Evolutionary conservation across 495 filamentous ascomycete species (phyloP).

Genomic region (Paragyromitra xinjiangensis): DNA sequence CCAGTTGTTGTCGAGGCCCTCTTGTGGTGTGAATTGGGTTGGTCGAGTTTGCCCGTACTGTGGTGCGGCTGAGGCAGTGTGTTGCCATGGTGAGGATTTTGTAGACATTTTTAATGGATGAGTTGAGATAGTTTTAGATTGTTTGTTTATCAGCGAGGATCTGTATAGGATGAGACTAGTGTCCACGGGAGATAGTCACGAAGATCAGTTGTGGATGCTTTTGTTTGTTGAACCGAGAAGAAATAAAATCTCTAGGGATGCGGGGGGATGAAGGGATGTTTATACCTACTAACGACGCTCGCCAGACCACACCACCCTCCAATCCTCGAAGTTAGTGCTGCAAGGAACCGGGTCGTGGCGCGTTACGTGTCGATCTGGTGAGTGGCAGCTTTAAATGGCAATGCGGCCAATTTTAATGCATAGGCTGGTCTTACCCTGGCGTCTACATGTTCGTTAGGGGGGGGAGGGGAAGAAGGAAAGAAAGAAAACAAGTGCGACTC

Average conservation of each 20-base stretch:
- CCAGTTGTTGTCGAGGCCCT: slow-evolving; percentile 52
- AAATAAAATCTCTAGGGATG: slow-evolving; percentile 44
- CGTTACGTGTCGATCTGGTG: slow-evolving; percentile 53
- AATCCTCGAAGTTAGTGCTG: slow-evolving; percentile 45
- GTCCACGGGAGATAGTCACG: slow-evolving; percentile 21
- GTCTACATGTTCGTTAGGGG: slow-evolving; percentile 19
- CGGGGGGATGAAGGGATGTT: slow-evolving; percentile 48
- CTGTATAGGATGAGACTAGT: slow-evolving; percentile 13
- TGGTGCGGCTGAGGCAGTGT: slow-evolving; percentile 35
- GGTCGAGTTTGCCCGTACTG: slow-evolving; percentile 33
- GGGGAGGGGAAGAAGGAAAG: slow-evolving; percentile 26
- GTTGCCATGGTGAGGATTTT: slow-evolving; percentile 46
- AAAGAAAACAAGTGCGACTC: slow-evolving; percentile 7
- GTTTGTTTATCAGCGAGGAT: neutral
- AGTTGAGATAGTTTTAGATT: neutral
- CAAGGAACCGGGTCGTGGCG: slow-evolving; percentile 54
- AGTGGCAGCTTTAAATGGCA: slow-evolving; percentile 52
- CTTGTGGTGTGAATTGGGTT: slow-evolving; percentile 37
- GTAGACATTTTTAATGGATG: slow-evolving; percentile 29
- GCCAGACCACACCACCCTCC: slow-evolving; percentile 20
- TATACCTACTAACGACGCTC: slow-evolving; percentile 35
- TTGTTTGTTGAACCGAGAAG: slow-evolving; percentile 44
- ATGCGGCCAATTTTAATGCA: slow-evolving; percentile 37
- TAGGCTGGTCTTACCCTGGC: slow-evolving; percentile 40
- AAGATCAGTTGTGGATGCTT: slow-evolving; percentile 21